Base-by-base conservation (phyloP, 768 basidiomycete species). In the Tricholoma matsutake region DNA sequence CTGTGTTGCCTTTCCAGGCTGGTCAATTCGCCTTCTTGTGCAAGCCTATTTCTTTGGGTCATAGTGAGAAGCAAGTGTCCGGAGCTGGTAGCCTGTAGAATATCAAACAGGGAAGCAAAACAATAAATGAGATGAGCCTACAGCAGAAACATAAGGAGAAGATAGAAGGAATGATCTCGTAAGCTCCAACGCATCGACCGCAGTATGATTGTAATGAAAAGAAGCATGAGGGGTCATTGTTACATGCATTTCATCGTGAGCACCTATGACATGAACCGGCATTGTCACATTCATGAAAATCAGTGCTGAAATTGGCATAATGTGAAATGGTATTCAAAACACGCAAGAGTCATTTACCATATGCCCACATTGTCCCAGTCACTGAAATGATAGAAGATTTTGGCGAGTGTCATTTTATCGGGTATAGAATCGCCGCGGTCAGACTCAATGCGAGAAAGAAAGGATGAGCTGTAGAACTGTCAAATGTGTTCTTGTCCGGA, bases 141-240 rank as follows among this genome's bases (percentile, higher is more conserved):
- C 76, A 28, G 73, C 73, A 58, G 73, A 69, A 10, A 72, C 68
- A 52, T 69, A 71, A 11, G 76, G 77, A 16, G 77, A 73, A 11
- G 71, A 73, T 18, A 77, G 69, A 39, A 83, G 71, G 51, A 82
- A 65, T 9, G 81, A 79, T 76, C 69, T 16, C 68, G 67, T 31
- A 76, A 63, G 53, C 73, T 76, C 81, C 81, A 83, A 8, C 81
- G 81, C 77, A 83, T 78, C 2, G 78, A 78, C n/a, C 75, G 72
- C 47, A 83, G 70, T 43, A 83, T 81, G 58, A 79, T 75, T 6
- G 81, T 78, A 25, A 83, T 63, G 58, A 83, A 9, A 51, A 7
- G 31, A 32, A 3, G 11, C 39, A 28, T 51, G 4, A 60, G 20
- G 31, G 34, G n/a, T n/a, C 57, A 28, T 20, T 3, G 11, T 34